Base-by-base conservation (phyloP, 2,329 filamentous ascomycete genomes). In the Sporothrix brunneoviolacea region DNA sequence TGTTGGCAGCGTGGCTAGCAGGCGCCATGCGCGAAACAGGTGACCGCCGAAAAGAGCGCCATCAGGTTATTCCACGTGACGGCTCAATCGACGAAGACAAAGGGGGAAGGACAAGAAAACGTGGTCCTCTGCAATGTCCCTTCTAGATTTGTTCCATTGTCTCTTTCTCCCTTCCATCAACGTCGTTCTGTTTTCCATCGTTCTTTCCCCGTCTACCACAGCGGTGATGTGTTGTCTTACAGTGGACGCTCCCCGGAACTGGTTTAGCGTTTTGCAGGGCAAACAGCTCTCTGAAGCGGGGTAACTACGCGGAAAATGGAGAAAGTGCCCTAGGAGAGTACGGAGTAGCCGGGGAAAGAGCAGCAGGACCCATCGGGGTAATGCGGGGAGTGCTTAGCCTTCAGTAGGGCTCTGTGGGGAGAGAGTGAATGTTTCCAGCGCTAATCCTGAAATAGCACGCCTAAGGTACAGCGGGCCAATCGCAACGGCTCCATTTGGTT, bases 201-300 rank as follows among this genome's bases (percentile, higher is more conserved):
- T n/a, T n/a, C n/a, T n/a, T n/a, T n/a, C n/a, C n/a, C n/a, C n/a
- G n/a, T n/a, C n/a, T n/a, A n/a, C n/a, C n/a, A n/a, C n/a, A n/a
- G n/a, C n/a, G n/a, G n/a, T n/a, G n/a, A n/a, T n/a, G n/a, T 36
- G 33, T 36, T 36, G 33, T 36, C 4, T 38, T 19, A n/a, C 33
- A 6, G 19, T 10, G 10, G 9, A 10, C 13, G 12, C 27, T 18
- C 39, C 47, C 47, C 30, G 39, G 32, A 50, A 37, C 16, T 21
- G n/a, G 39, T 19, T 37, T 50, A 50, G 47, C 32, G 47, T 13
- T 47, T 30, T n/a, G 12, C 12, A 39, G 45, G 30, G 33, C 19
- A 38, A 41, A 27, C 15, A 41, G 28, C 28, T 2, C 41, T 21
- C 28, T 18, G 9, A 30, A 49, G 47, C 47, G 47, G 47, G 39